Conservation (phyloP, 768 basidiomycete genomes). For the Naganishia vishniacii region DNA sequence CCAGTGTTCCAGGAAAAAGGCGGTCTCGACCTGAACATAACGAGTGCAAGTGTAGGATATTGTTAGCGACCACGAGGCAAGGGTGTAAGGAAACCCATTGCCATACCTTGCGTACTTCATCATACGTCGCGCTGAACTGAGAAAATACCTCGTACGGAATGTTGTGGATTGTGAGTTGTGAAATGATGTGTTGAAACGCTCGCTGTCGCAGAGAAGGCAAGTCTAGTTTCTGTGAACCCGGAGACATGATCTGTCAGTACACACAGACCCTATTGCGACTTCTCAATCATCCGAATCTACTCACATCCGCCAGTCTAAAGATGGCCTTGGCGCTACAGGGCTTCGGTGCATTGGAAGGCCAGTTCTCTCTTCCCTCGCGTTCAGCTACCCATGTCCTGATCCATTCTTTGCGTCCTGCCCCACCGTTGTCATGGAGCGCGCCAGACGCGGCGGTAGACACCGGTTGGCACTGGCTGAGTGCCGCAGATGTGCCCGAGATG, state of each 20-base stretch:
- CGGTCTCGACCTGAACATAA: constrained; percentile 58
- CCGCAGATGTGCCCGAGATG: neutral
- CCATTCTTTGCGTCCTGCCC: constrained; percentile 60
- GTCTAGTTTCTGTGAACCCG: constrained; percentile 59
- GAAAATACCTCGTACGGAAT: constrained; percentile 82
- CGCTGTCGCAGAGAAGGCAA: constrained; percentile 66
- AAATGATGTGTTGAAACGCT: constrained; percentile 74
- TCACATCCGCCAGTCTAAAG: constrained; percentile 75
- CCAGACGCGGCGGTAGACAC: constrained; percentile 10
- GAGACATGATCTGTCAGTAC: neutral
- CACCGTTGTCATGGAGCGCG: constrained; percentile 13
- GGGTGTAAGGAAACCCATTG: too few relatives aligned
- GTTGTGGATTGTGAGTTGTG: constrained; percentile 69
- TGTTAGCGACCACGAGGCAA: too few relatives aligned
- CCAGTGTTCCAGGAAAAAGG: constrained; percentile 77
- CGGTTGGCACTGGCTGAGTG: neutral
- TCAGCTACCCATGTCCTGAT: constrained; percentile 62
- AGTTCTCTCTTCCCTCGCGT: constrained; percentile 7
- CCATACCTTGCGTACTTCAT: constrained; percentile 68
- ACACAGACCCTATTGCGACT: neutral
- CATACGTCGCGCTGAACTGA: constrained; percentile 73
- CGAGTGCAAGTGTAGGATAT: too few relatives aligned
- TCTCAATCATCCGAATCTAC: constrained; percentile 37
- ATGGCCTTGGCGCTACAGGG: constrained; percentile 79
- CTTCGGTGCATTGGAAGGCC: constrained; percentile 51